Evolutionary conservation across 306 rosid species (phyloP).

Genomic region (Cucumis hystrix): DNA sequence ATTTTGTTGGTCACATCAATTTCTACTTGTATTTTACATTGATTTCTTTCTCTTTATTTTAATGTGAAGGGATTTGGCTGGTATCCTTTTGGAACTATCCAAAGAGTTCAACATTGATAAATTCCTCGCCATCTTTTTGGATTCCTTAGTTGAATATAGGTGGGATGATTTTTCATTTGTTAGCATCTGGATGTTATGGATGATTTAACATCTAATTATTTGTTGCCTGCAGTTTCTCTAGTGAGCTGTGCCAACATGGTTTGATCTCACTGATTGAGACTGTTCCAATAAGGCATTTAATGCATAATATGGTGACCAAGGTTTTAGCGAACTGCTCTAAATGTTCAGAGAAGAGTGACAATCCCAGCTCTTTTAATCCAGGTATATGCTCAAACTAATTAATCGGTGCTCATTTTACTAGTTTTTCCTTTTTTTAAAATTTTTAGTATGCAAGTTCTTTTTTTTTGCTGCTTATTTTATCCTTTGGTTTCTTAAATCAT

Average conservation of each 20-base stretch:
- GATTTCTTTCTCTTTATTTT: slow-evolving; percentile 12
- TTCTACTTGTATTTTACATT: slow-evolving; percentile 1
- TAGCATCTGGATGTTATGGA: slow-evolving; percentile 1
- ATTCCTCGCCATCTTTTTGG: slow-evolving; percentile 59
- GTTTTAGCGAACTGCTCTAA: slow-evolving; percentile 50
- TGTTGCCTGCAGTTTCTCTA: slow-evolving; percentile 41
- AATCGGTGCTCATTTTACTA: neutral
- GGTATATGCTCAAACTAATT: slow-evolving; percentile 20
- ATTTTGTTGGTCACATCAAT: neutral
- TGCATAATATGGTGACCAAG: slow-evolving; percentile 45
- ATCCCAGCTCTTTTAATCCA: slow-evolving; percentile 31
- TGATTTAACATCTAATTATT: slow-evolving; percentile 14
- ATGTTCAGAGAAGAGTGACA: slow-evolving; percentile 25
- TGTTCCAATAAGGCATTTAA: slow-evolving; percentile 34
- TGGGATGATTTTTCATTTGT: slow-evolving; percentile 15
- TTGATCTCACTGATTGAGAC: slow-evolving; percentile 60
- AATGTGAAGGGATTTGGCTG: slow-evolving; percentile 47
- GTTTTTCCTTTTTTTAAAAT: neutral
- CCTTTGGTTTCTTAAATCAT: neutral
- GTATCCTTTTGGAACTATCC: slow-evolving; percentile 42
- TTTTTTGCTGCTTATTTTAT: neutral
- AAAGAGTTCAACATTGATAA: slow-evolving; percentile 62
- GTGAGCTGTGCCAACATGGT: slow-evolving; percentile 42
- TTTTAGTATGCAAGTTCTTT: neutral
- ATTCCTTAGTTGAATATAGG: slow-evolving; percentile 68